Conservation (phyloP, 768 basidiomycete genomes). For the Trametes gibbosa region DNA sequence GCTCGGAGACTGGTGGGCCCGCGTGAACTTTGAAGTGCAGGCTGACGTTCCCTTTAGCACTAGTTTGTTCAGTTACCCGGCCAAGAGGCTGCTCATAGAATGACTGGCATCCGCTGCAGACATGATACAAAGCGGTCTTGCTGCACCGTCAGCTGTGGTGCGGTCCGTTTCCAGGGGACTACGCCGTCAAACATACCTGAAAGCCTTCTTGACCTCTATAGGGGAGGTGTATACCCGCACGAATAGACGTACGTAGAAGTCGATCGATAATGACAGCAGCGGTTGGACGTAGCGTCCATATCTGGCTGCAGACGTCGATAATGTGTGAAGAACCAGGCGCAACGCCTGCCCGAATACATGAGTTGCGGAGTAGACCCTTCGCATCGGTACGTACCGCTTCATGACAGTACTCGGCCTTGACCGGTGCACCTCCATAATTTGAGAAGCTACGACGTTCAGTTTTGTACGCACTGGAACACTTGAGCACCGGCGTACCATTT, state of each 20-base stretch:
- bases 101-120: slow-evolving; percentile 82
- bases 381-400: slow-evolving; percentile 63
- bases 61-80: slow-evolving; percentile 58
- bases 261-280: slow-evolving; percentile 87
- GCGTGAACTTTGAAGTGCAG: slow-evolving; percentile 66
- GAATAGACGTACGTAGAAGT: slow-evolving; percentile 95
- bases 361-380: neutral
- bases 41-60: slow-evolving; percentile 55
- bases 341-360: slow-evolving; percentile 58
- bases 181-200: slow-evolving; percentile 52
- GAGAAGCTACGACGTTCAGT: slow-evolving; percentile 59
- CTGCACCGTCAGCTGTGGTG: slow-evolving; percentile 39
- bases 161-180: neutral
- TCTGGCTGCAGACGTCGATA: slow-evolving; percentile 84
- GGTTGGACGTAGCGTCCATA: slow-evolving; percentile 94
- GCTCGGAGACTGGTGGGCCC: slow-evolving; percentile 63
- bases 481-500: slow-evolving; percentile 67
- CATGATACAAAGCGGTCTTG: slow-evolving; percentile 81
- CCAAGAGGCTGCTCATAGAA: slow-evolving; percentile 87
- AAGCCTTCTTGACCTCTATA: slow-evolving; percentile 77
- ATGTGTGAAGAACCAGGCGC: slow-evolving; percentile 81
- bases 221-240: slow-evolving; percentile 73
- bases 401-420: slow-evolving; percentile 93
- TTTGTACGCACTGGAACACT: neutral
- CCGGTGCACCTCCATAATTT: slow-evolving; percentile 90